Percentiles rank a stretch among this genome's conserved stretches.
Evolutionary conservation across 2,329 filamentous ascomycete genomes (phyloP).

Genomic region (Pestalotiopsis sp.): DNA sequence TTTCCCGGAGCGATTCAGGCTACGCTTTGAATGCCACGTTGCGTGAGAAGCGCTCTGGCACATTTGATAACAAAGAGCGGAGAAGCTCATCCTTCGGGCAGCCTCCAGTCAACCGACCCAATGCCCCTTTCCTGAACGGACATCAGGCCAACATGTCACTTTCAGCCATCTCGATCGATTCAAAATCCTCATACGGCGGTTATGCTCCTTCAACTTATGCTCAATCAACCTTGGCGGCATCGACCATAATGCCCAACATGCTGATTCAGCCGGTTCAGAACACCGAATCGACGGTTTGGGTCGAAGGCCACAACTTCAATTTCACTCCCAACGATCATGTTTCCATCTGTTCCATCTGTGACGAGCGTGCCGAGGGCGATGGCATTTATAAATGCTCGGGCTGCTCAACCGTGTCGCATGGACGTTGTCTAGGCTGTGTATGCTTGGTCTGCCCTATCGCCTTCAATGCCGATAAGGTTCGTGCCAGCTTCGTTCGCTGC

Average conservation of each 20-base stretch:
- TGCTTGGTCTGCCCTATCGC: slow-evolving; percentile 66
- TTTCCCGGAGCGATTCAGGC: slow-evolving; percentile 90
- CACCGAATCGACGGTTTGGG: slow-evolving; percentile 80
- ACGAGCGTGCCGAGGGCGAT: slow-evolving; percentile 72
- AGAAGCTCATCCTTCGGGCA: slow-evolving; percentile 91
- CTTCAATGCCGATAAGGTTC: slow-evolving; percentile 63
- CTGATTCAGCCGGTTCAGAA: slow-evolving; percentile 78
- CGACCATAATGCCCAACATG: slow-evolving; percentile 85
- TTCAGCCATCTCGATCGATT: slow-evolving; percentile 62
- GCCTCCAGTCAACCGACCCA: slow-evolving; percentile 69
- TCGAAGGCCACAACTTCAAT: slow-evolving; percentile 81
- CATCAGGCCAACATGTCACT: slow-evolving; percentile 63
- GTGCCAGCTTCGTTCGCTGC: slow-evolving; percentile 66
- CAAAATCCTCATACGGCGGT: slow-evolving; percentile 71
- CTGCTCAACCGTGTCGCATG: slow-evolving; percentile 61
- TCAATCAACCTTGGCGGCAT: slow-evolving; percentile 82
- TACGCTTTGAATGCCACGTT: slow-evolving; percentile 85
- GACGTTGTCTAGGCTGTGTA: slow-evolving; percentile 62
- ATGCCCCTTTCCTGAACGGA: slow-evolving; percentile 72
- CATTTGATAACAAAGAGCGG: slow-evolving; percentile 75
- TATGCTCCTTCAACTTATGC: slow-evolving; percentile 86
- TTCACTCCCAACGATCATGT: slow-evolving; percentile 62
- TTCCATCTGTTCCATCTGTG: slow-evolving; percentile 72
- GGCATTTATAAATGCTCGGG: slow-evolving; percentile 75
- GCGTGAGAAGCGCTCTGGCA: slow-evolving; percentile 90